Evolutionary conservation across 441 rosid genomes (phyloP).

Genomic region (Croton laevigatus): DNA sequence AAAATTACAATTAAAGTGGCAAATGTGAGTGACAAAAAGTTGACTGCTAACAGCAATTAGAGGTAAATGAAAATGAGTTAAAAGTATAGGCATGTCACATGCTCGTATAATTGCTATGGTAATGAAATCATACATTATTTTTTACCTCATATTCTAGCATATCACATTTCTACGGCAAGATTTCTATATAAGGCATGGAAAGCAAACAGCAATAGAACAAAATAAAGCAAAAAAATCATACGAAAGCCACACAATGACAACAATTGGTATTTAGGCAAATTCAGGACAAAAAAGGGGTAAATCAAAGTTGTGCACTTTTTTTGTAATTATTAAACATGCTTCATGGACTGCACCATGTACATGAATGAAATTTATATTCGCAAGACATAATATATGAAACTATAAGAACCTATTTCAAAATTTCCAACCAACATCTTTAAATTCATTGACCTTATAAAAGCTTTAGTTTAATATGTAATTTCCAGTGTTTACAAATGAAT

Average conservation of each 20-base stretch:
- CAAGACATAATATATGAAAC: background rate
- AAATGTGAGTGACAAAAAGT: background rate
- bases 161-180: constrained; percentile 52
- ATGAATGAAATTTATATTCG: background rate
- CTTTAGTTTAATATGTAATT: background rate
- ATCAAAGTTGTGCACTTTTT: background rate
- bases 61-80: background rate
- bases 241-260: background rate
- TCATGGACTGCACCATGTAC: background rate
- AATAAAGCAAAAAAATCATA: constrained; percentile 1
- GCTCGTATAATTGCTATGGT: background rate
- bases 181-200: constrained; percentile 19
- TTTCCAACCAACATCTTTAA: background rate
- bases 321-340: background rate
- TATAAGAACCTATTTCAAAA: background rate
- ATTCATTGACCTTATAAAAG: background rate
- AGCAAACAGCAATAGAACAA: constrained; percentile 4
- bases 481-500: background rate
- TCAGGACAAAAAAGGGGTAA: background rate
- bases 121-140: constrained; percentile 62
- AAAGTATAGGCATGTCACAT: background rate
- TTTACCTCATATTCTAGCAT: constrained; percentile 79
- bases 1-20: background rate
- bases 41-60: background rate
- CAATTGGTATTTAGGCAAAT: background rate